These are phyloP conservation scores for Yamagishiella unicocca DNA, from an alignment of 139 green algal species.

Conservation along the genomic window DNA sequence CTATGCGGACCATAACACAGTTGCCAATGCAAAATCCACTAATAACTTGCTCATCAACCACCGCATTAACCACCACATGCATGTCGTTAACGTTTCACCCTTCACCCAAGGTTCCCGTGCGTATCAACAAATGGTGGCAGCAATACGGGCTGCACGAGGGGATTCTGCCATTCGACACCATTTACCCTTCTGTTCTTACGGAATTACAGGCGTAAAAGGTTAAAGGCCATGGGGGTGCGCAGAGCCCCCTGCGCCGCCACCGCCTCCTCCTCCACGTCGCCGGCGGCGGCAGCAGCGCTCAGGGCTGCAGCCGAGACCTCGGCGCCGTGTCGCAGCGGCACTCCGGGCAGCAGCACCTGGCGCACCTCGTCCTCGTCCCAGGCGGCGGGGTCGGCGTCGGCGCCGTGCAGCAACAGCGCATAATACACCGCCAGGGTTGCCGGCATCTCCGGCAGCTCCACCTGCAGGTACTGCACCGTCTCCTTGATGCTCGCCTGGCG, in stretches of 20 bases:
- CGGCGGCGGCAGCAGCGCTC: not conserved
- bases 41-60: too few species aligned
- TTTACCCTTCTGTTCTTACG: too few species aligned
- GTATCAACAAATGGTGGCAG: too few species aligned
- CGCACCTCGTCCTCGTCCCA: slow-evolving; percentile 30
- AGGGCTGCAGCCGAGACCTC: not conserved
- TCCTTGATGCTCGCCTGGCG: slow-evolving; percentile 14
- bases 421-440: not conserved
- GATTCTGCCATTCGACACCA: too few species aligned
- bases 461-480: not conserved
- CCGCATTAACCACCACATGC: too few species aligned
- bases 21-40: too few species aligned
- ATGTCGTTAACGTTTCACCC: too few species aligned
- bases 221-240: not conserved
- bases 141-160: too few species aligned
- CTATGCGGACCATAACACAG: too few species aligned
- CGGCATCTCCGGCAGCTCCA: not conserved
- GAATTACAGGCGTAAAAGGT: too few species aligned
- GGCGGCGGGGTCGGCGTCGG: not conserved
- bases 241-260: not conserved
- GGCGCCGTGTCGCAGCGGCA: not conserved
- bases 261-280: not conserved
- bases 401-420: slow-evolving; percentile 11
- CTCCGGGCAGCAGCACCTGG: slow-evolving; percentile 24
- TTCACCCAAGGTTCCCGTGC: too few species aligned